Conservation (phyloP, 2,329 filamentous ascomycete species). For the Atkinsonella hypoxylon region DNA sequence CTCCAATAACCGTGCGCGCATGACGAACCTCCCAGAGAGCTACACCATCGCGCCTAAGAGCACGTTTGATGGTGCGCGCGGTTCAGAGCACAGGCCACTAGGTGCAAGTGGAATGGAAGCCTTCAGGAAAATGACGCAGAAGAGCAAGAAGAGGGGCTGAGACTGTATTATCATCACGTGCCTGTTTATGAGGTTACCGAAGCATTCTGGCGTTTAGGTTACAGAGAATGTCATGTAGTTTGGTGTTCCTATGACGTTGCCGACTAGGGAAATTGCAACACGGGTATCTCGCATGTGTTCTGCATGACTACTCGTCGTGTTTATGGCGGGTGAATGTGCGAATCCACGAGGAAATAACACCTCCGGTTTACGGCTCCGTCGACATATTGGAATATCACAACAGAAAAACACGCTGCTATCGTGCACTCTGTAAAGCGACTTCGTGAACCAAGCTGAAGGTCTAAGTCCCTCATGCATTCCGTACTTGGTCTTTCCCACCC, state of each 20-base stretch:
- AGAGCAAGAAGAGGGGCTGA: constrained; percentile 39
- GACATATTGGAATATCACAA: too few relatives aligned
- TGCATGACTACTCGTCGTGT: too few relatives aligned
- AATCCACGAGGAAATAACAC: too few relatives aligned
- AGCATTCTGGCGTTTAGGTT: not conserved
- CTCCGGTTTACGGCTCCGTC: too few relatives aligned
- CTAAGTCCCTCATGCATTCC: too few relatives aligned
- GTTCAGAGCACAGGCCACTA: constrained; percentile 45
- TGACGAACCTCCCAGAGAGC: constrained; percentile 40
- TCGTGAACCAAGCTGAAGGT: too few relatives aligned
- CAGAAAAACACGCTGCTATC: too few relatives aligned
- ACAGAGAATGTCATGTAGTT: not conserved
- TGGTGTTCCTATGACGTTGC: not conserved
- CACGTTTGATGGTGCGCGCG: constrained; percentile 43
- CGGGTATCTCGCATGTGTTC: too few relatives aligned
- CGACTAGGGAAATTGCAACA: too few relatives aligned
- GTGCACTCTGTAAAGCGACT: too few relatives aligned
- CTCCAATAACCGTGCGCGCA: constrained; percentile 43
- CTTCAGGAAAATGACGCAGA: constrained; percentile 54
- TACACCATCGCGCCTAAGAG: constrained; percentile 51
- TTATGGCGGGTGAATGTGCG: too few relatives aligned
- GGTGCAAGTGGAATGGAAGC: constrained; percentile 52
- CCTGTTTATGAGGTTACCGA: not conserved
- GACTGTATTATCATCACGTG: not conserved
- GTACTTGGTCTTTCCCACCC: too few relatives aligned